Percentiles rank a stretch among this genome's conserved stretches.
These are phyloP conservation scores for Rhypophila decipiens DNA, from an alignment of 495 filamentous ascomycete genomes.

Conservation along the genomic window DNA sequence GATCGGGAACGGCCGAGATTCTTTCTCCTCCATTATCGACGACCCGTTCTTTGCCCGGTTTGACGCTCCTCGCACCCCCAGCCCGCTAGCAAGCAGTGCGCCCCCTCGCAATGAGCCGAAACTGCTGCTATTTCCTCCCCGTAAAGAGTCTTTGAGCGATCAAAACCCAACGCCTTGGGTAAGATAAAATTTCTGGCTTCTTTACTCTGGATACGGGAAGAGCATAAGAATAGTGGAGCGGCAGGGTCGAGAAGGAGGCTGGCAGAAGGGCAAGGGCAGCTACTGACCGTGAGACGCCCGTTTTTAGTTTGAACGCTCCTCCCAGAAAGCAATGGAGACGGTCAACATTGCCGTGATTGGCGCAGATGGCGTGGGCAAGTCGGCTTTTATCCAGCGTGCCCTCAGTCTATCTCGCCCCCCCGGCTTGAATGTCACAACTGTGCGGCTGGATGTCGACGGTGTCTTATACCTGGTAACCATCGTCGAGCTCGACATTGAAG, in stretches of 20 bases:
- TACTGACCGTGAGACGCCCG: too few species aligned
- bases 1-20: constrained; percentile 28
- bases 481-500: constrained; percentile 66
- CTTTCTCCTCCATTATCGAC: constrained; percentile 38
- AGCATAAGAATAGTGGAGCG: background rate
- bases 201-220: background rate
- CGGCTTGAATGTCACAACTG: constrained; percentile 46
- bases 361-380: constrained; percentile 75
- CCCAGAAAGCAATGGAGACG: constrained; percentile 44
- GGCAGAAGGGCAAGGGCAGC: constrained; percentile 14
- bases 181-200: constrained; percentile 9
- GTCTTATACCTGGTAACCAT: constrained; percentile 71
- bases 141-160: constrained; percentile 33
- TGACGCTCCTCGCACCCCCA: constrained; percentile 14
- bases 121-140: constrained; percentile 30
- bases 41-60: constrained; percentile 41
- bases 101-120: constrained; percentile 28
- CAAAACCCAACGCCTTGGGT: constrained; percentile 30
- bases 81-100: constrained; percentile 9
- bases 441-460: constrained; percentile 73
- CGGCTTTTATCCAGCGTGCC: constrained; percentile 77
- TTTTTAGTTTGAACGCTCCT: constrained; percentile 19
- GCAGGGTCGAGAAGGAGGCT: background rate
- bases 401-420: constrained; percentile 60
- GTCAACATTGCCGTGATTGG: constrained; percentile 87